Evolutionary conservation across 495 filamentous ascomycete genomes (phyloP), one percentile per base, ranked within the genome.

Genomic region (Trichoderma asperelloides): DNA sequence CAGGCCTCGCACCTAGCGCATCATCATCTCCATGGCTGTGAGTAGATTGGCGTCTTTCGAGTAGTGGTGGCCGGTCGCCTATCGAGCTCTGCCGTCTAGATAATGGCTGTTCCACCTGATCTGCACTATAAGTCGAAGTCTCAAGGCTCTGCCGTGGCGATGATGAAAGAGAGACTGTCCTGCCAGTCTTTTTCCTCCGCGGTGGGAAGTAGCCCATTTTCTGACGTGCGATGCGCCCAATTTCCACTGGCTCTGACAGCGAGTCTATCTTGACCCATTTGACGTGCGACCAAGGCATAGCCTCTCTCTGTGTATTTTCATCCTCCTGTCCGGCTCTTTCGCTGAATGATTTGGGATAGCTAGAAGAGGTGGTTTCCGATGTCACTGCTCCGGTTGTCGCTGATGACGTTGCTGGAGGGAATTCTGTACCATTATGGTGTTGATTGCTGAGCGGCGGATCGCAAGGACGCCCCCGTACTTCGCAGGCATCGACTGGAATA

Each of bases 131-230:
- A 51, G 71, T 82, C 6, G 84, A 84, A 64, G 88, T 73, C 60
- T 91, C 88, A 28, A 86, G 70, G 5, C 88, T 90, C n/a, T 78
- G 79, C 18, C 85, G 81, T 6, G 88, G 87, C 8, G 87, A 88
- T 25, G 85, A 86, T 21, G 84, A 67, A 47, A 85, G 78, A 1
- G 86, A 87, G 12, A 76, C 77, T 11, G 84, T 81, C 51, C 85
- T 77, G 9, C 79, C 69, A 69, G 79, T 84, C 81, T 96, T 97
- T 82, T 92, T 91, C 71, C 95, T 85, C 2, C 92, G 86, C 16
- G 91, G 92, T 1, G 95, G 94, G 72, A 97, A 98, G 77, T 93
- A 97, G 33, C 94, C 95, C 25, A 97, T 80, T 3, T 89, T 84
- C 76, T 88, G 86, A 64, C 91, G 87, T 28, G 91, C 85, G 49